Evolutionary conservation across 164 flowering plant species (phyloP).

Genomic region (Magnolia changhungtana): DNA sequence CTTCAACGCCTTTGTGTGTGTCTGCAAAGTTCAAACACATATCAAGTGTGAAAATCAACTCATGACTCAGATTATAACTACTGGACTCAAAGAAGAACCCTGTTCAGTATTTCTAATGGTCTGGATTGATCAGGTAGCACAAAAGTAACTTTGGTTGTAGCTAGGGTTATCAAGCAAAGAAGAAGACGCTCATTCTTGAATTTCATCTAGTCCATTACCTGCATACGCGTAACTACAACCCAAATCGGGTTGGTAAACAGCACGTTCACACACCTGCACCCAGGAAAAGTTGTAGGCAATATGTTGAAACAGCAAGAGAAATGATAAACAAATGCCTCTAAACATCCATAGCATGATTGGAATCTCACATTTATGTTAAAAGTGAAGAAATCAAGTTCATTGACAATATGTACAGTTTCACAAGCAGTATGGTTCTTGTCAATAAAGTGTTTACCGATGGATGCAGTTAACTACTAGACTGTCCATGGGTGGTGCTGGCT

Average conservation of each 20-base stretch:
- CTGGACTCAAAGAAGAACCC: neutral
- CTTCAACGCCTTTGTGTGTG: constrained; percentile 53
- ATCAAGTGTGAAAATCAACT: constrained; percentile 2
- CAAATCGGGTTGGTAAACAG: constrained; percentile 93
- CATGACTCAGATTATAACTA: neutral
- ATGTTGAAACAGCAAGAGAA: neutral
- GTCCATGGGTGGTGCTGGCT: no score
- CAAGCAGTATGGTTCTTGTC: no score
- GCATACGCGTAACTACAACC: constrained; percentile 98
- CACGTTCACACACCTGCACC: constrained; percentile 82
- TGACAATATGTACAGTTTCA: no score
- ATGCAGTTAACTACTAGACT: no score
- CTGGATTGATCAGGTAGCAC: neutral
- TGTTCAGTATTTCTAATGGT: neutral
- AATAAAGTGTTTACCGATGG: no score
- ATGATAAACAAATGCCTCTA: no score
- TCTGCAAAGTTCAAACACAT: constrained; percentile 41
- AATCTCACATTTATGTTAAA: no score
- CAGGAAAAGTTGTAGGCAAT: constrained; percentile 1
- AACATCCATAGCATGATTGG: neutral
- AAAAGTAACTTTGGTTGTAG: neutral
- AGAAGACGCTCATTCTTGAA: neutral
- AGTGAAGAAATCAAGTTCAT: no score
- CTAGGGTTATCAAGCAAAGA: neutral
- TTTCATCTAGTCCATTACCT: constrained; percentile 43